Evolutionary conservation across 441 rosid species (phyloP).

Genomic region (Aleurites moluccanus): DNA sequence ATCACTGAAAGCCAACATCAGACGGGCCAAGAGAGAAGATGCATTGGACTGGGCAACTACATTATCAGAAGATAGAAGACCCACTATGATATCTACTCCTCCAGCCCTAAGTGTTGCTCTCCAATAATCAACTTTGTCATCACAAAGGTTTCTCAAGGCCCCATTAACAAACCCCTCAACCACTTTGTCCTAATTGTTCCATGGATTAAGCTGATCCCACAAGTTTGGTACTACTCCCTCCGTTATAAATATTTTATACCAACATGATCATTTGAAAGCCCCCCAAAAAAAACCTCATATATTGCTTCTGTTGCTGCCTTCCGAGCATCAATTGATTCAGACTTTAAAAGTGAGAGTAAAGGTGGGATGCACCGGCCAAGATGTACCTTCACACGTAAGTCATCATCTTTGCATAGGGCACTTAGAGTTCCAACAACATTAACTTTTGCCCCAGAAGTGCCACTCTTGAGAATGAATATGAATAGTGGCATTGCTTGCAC

Average conservation of each 20-base stretch:
- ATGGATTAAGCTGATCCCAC: constrained; percentile 74
- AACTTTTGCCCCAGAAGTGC: constrained; percentile 64
- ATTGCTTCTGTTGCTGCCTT: constrained; percentile 84
- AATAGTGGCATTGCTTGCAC: constrained; percentile 87
- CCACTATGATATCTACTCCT: constrained; percentile 69
- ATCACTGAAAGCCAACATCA: constrained; percentile 63
- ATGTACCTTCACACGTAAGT: constrained; percentile 69
- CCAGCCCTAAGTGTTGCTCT: constrained; percentile 68
- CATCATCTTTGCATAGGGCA: constrained; percentile 72
- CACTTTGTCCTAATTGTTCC: constrained; percentile 58
- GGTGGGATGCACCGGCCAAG: constrained; percentile 97
- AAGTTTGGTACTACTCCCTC: constrained; percentile 82
- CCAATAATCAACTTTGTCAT: constrained; percentile 76
- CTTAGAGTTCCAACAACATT: constrained; percentile 71
- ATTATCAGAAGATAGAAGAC: constrained; percentile 77
- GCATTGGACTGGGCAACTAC: constrained; percentile 78
- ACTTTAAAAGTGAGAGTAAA: constrained; percentile 72
- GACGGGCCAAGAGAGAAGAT: constrained; percentile 84
- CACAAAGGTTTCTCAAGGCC: constrained; percentile 85
- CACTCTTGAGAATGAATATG: constrained; percentile 72
- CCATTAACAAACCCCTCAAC: constrained; percentile 83
- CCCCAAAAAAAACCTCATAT: constrained; percentile 77
- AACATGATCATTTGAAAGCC: constrained; percentile 71
- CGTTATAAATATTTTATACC: constrained; percentile 86
- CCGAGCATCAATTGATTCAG: constrained; percentile 66